Evolutionary conservation across 176 grass and related monocot genomes (phyloP), one percentile per base, ranked within the genome.

Genomic region (Luzula sylvatica): DNA sequence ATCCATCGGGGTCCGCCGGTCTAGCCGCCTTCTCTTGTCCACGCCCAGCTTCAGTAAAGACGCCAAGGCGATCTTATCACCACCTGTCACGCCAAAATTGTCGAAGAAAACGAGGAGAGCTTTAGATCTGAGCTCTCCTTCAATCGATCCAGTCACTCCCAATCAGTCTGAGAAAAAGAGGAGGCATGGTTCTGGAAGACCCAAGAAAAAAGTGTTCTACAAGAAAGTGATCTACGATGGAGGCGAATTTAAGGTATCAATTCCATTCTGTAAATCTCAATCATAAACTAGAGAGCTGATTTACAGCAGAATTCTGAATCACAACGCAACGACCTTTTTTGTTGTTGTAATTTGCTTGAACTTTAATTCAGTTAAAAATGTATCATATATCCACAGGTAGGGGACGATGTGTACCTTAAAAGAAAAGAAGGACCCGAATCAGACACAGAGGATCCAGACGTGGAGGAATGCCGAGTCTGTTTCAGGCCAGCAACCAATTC

Each of bases 401-500:
- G 84, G 1, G 71, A 96, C 23, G 80, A 96, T 63, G 74, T 96
- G 17, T 96, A 96, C 51, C 64, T 96, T 26, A 96, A 96, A 71
- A 79, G 83, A 46, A 55, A 17, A 65, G 84, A 86, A 57, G 74
- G 52, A 1, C 20, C 57, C 21, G 90, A 82, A 20, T 96, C 77
- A 7, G 90, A 86, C 26, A 55, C 61, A 2, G 90, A 89, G 21
- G 84, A 96, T 1, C 74, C 72, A 0, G 81, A 82, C 40, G 57
- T 42, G 29, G 90, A 96, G 65, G 78, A 60, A 28, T 96, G 90
- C 58, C 77, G 74, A 35, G 68, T 86, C 23, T 96, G 84, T 68
- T 96, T 89, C 58, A 71, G 71, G 47, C 59, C 59, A 32, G 8
- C 70, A 38, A 60, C 74, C 8, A 38, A 71, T 32, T 52, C 38